phyloP scores from a whole-genome alignment of 140 eudicot species.

The Flaveria floridana region DNA sequence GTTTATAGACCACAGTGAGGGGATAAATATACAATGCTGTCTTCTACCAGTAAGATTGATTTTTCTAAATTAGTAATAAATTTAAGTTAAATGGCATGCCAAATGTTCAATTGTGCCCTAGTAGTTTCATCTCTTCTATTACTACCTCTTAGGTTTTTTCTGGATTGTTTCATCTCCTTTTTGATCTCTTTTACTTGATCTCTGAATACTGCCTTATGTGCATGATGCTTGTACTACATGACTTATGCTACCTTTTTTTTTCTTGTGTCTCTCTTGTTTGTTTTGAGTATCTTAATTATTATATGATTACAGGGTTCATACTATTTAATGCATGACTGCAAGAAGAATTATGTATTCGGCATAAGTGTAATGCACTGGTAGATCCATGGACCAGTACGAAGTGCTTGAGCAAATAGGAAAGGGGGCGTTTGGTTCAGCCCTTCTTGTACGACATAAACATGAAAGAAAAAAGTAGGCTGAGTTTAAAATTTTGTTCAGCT shows the following conservation, averaged over 20 bases:
- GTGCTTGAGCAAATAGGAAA: slow-evolving; percentile 92
- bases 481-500: slow-evolving; percentile 1
- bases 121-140: not conserved
- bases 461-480: slow-evolving; percentile 85
- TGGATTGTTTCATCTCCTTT: slow-evolving; percentile 9
- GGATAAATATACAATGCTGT: slow-evolving; percentile 15
- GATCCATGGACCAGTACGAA: slow-evolving; percentile 86
- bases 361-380: slow-evolving; percentile 31
- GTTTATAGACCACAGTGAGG: slow-evolving; percentile 17
- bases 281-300: slow-evolving; percentile 18
- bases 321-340: slow-evolving; percentile 22
- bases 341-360: slow-evolving; percentile 12
- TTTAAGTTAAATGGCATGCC: slow-evolving; percentile 12
- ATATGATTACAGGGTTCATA: slow-evolving; percentile 27
- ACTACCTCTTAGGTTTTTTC: slow-evolving; percentile 3
- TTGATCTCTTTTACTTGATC: slow-evolving; percentile 3
- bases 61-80: slow-evolving; percentile 11
- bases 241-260: slow-evolving; percentile 10
- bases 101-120: not conserved
- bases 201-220: slow-evolving; percentile 5
- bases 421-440: slow-evolving; percentile 98
- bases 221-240: slow-evolving; percentile 18
- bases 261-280: slow-evolving; percentile 17
- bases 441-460: slow-evolving; percentile 87
- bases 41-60: not conserved